Evolutionary conservation across 139 green algal genomes (phyloP), one percentile per base, ranked within the genome.

Genomic region (Micractinium conductrix): DNA sequence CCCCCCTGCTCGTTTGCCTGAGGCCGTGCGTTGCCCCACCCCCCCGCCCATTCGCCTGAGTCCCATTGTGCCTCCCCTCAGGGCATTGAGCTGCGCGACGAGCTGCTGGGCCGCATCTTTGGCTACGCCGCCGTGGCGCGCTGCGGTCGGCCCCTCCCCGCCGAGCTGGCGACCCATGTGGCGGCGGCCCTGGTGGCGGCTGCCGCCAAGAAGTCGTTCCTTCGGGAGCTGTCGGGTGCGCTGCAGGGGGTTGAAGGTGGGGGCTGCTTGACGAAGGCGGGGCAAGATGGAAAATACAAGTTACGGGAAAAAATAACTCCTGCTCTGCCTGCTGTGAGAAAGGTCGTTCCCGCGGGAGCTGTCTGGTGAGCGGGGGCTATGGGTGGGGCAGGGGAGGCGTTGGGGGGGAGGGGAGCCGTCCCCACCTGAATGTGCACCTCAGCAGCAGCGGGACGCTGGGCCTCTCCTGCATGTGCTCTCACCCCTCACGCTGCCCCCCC

Each of bases 71-170:
- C 40, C 22, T 37, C 70, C 17, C 70, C 40, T 4, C 81, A 86
- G 81, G 81, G 81, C 30, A 43, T 50, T 0, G 81, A 86, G 72
- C 55, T 86, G 24, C 80, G 91, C 43, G 94, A 97, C 40, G 82
- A 79, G 0, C 88, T 96, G 63, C 86, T 97, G 42, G 94, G 92
- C 0, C 87, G 88, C 17, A 38, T 95, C 30, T 97, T 97, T 86
- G 94, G 94, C 16, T 86, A 91, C 0, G 91, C 86, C 5, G 91
- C 93, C 0, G 65, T 96, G 17, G 74, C 92, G 26, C 89, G 90
- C 17, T 86, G 81, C 4, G 88, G 89, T 1, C 87, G 90, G 19
- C n/a, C 72, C 8, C 50, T 84, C 35, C 81, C 88, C 21, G 22
- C 62, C 17, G 68, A 43, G 2, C 45, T 50, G 12, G 69, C 68